phyloP scores from a whole-genome alignment of 2,329 filamentous ascomycete species.

The Fusarium denticulatum region DNA sequence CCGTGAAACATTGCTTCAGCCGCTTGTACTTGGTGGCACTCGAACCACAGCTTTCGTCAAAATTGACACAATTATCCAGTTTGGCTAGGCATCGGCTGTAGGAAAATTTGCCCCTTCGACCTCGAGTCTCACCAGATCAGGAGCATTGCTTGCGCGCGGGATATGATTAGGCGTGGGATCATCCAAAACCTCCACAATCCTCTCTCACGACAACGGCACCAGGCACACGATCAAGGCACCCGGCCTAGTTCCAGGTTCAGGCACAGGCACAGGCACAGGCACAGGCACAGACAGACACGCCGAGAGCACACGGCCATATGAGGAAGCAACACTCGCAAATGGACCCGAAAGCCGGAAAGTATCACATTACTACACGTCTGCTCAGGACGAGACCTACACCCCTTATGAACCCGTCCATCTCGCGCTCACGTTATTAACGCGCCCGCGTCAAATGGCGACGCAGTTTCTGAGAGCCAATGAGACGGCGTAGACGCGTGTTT shows the following conservation, averaged over 20 bases:
- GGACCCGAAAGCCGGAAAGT: constrained; percentile 28
- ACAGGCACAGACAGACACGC: constrained; percentile 14
- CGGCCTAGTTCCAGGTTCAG: constrained; percentile 18
- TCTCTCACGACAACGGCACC: constrained; percentile 14
- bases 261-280: constrained; percentile 11
- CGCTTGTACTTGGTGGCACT: constrained; percentile 33
- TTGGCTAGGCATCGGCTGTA: neutral
- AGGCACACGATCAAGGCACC: constrained; percentile 2
- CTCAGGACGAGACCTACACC: constrained; percentile 17
- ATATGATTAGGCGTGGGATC: constrained; percentile 14
- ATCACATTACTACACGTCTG: constrained; percentile 27
- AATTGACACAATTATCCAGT: constrained; percentile 6
- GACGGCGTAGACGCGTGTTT: constrained; percentile 35
- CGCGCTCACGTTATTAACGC: constrained; percentile 34
- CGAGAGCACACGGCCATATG: constrained; percentile 22
- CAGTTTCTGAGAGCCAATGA: constrained; percentile 28
- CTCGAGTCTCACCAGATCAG: constrained; percentile 13
- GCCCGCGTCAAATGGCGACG: constrained; percentile 41
- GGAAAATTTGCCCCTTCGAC: neutral
- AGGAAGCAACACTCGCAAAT: constrained; percentile 8
- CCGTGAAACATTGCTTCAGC: constrained; percentile 42
- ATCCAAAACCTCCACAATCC: constrained; percentile 15
- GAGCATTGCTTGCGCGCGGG: constrained; percentile 6
- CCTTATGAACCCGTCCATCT: constrained; percentile 35
- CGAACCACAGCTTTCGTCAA: constrained; percentile 14